Base-by-base conservation (phyloP, 2,329 filamentous ascomycete species). In the Penicillium sp. region DNA sequence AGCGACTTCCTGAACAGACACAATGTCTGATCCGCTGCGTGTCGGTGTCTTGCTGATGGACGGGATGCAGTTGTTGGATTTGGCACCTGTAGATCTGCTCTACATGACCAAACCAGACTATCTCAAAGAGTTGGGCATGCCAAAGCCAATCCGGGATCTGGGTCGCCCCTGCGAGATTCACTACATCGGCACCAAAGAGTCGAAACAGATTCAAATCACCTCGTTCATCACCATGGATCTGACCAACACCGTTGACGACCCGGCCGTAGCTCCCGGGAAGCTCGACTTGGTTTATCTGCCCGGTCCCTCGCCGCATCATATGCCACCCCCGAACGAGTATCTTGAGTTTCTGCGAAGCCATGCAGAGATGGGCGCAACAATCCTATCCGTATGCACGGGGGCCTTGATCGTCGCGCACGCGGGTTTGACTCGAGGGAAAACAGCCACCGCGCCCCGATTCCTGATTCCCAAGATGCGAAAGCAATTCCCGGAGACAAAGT, bases 31-130 rank as follows among this genome's bases (percentile, higher is more conserved):
- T 2, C 35, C 44, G 6, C 31, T 55, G 25, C 47, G 35, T 12
- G 33, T 66, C 35, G 64, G 64, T 32, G 56, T 68, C 28, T 59
- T 68, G 18, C 43, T 68, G 10, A 48, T 57, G 18, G 48, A 54
- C 7, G 47, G 51, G 1, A 54, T 66, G 28, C 65, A 68, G 49
- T 57, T 67, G 35, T 55, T 68, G 22, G 65, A 68, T 41, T 43
- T 66, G 26, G 52, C 60, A 9, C 50, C 58, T 12, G 49, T 67
- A 7, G 65, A 68, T 39, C 54, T 66, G 28, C 56, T 68, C 34
- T 53, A 52, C 39, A 68, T 68, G 61, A 39, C 58, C 11, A 54
- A 45, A 2, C 54, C 54, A 2, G 39, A 43, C 16, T 55, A 54
- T 41, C 41, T 68, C 15, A 13, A 35, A 15, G 51, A 50, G 18